A percentile compares a stretch with the other conserved stretches of the same genome.
These are phyloP conservation scores for Rhinocladiella similis DNA, from an alignment of 2,329 filamentous ascomycete species.

Conservation along the genomic window DNA sequence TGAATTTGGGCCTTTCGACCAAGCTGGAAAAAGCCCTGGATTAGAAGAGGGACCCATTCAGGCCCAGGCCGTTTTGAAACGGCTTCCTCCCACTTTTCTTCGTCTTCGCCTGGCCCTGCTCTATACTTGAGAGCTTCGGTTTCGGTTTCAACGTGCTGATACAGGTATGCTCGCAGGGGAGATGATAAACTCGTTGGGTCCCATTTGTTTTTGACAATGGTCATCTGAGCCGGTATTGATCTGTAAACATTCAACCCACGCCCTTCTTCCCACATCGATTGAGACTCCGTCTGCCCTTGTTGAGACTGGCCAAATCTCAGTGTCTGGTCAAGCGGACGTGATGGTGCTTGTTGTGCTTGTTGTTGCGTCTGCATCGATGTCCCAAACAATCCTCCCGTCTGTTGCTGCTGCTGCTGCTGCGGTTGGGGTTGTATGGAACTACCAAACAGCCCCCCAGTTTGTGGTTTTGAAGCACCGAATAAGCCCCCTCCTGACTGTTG, in stretches of 20 bases:
- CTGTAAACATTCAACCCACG: constrained; percentile 52
- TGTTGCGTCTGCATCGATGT: constrained; percentile 29
- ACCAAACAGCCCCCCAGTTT: constrained; percentile 31
- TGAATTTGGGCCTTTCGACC: constrained; percentile 60
- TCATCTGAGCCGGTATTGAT: constrained; percentile 61
- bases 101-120: constrained; percentile 58
- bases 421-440: constrained; percentile 28
- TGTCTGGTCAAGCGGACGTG: constrained; percentile 44
- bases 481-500: constrained; percentile 32
- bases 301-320: constrained; percentile 44
- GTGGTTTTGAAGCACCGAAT: constrained; percentile 34
- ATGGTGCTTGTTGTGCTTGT: constrained; percentile 40
- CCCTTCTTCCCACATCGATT: constrained; percentile 15
- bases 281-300: constrained; percentile 40
- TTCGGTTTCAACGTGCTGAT: constrained; percentile 59
- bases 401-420: constrained; percentile 29
- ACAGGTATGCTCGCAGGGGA: constrained; percentile 62
- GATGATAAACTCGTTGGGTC: constrained; percentile 53
- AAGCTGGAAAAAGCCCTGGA: constrained; percentile 60
- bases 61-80: constrained; percentile 58
- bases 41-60: constrained; percentile 60
- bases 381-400: constrained; percentile 41
- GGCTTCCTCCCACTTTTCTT: constrained; percentile 65
- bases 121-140: constrained; percentile 63
- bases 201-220: constrained; percentile 64